These are phyloP conservation scores for Trichoderma guizhouense DNA, from an alignment of 2,329 filamentous ascomycete species.

Conservation along the genomic window DNA sequence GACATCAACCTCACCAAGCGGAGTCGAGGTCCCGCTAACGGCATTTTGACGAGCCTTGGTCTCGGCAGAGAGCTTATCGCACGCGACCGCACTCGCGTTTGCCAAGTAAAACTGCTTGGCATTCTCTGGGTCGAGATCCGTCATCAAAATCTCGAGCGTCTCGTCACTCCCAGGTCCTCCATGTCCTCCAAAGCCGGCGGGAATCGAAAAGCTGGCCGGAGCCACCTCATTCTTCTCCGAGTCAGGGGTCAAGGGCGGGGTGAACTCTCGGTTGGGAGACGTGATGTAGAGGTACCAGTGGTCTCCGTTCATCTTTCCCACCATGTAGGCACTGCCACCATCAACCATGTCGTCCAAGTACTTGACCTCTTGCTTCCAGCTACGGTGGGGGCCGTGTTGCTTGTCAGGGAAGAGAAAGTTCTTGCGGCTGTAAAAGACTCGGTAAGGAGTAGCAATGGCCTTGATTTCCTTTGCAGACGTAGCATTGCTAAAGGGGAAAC, in stretches of 20 bases:
- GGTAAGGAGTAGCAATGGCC: slow-evolving; percentile 81
- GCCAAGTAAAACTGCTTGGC: slow-evolving; percentile 68
- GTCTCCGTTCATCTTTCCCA: slow-evolving; percentile 99
- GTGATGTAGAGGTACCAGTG: slow-evolving; percentile 99
- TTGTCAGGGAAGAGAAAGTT: slow-evolving; percentile 95
- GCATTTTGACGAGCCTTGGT: slow-evolving; percentile 61
- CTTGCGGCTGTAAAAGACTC: slow-evolving; percentile 98
- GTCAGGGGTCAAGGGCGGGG: slow-evolving; percentile 76
- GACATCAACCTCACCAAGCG: slow-evolving; percentile 68
- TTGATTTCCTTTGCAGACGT: slow-evolving; percentile 62
- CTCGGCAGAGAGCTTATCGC: slow-evolving; percentile 69
- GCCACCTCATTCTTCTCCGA: slow-evolving; percentile 38
- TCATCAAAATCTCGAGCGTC: slow-evolving; percentile 73
- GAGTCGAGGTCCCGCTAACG: slow-evolving; percentile 55
- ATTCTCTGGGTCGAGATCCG: slow-evolving; percentile 64
- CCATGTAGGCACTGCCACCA: slow-evolving; percentile 96
- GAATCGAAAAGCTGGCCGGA: slow-evolving; percentile 50
- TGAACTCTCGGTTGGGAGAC: slow-evolving; percentile 73
- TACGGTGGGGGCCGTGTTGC: slow-evolving; percentile 90
- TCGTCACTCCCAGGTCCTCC: slow-evolving; percentile 61
- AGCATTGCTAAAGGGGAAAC: slow-evolving; percentile 80
- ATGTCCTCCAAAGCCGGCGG: slow-evolving; percentile 43
- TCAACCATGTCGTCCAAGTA: slow-evolving; percentile 89
- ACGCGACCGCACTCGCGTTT: slow-evolving; percentile 83
- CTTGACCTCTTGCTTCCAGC: slow-evolving; percentile 95